These are phyloP conservation scores for Emergomyces orientalis DNA, from an alignment of 2,329 filamentous ascomycete species.

Conservation along the genomic window DNA sequence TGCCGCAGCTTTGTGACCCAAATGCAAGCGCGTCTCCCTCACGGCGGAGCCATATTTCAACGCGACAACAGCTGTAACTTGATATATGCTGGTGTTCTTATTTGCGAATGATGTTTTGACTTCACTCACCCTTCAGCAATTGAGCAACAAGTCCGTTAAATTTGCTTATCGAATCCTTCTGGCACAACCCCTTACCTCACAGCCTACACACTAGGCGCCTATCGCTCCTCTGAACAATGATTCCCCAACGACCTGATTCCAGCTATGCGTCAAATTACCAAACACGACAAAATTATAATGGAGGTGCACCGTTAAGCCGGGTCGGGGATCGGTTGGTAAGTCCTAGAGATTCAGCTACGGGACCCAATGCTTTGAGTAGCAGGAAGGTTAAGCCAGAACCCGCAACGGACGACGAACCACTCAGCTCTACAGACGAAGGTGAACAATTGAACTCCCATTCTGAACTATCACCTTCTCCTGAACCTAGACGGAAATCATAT, in stretches of 20 bases:
- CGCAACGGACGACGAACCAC: constrained; percentile 28
- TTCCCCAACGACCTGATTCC: constrained; percentile 19
- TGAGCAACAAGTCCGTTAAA: neutral
- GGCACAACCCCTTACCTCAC: neutral
- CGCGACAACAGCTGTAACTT: neutral
- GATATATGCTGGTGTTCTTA: neutral
- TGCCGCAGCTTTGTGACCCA: neutral
- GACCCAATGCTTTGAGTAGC: neutral
- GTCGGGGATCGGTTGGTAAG: constrained; percentile 10
- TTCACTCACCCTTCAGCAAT: neutral
- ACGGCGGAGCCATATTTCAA: neutral
- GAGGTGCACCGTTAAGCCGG: constrained; percentile 19
- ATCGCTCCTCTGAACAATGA: neutral
- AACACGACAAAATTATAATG: constrained; percentile 16
- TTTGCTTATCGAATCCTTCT: neutral
- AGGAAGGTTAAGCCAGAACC: constrained; percentile 17
- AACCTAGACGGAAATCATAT: neutral
- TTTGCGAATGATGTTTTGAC: neutral
- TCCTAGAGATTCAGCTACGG: neutral
- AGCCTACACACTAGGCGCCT: neutral
- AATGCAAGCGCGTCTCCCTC: neutral
- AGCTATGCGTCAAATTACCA: constrained; percentile 22
- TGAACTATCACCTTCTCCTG: constrained; percentile 6
- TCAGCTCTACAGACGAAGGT: constrained; percentile 28
- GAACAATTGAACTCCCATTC: constrained; percentile 7